Evolutionary conservation across 2,329 filamentous ascomycete genomes (phyloP).

Genomic region (Eurotiales sp.): DNA sequence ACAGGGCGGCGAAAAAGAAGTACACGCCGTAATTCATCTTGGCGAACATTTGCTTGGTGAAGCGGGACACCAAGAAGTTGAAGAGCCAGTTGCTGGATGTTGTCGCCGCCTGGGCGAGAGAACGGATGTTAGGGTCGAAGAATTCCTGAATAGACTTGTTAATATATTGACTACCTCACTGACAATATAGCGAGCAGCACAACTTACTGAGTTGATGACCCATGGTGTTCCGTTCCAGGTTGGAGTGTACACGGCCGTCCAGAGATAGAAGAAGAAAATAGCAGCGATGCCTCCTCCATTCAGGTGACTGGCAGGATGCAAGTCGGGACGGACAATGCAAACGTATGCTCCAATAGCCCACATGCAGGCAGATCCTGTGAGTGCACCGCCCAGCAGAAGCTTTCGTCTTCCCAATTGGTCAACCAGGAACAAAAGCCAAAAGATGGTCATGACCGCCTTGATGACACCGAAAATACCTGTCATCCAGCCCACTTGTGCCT

Average conservation of each 20-base stretch:
- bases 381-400: constrained; percentile 62
- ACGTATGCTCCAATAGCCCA: constrained; percentile 39
- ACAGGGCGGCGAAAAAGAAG: constrained; percentile 65
- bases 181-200: neutral
- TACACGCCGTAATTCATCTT: constrained; percentile 59
- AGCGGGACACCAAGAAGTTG: constrained; percentile 34
- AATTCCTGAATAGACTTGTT: too few relatives aligned
- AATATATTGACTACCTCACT: too few relatives aligned
- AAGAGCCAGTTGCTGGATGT: constrained; percentile 34
- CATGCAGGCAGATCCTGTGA: constrained; percentile 51
- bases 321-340: constrained; percentile 30
- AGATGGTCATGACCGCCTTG: constrained; percentile 64
- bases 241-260: constrained; percentile 69
- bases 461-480: constrained; percentile 76
- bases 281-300: constrained; percentile 38
- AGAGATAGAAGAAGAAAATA: constrained; percentile 67
- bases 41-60: constrained; percentile 40
- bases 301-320: constrained; percentile 22
- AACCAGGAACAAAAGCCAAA: constrained; percentile 68
- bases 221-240: constrained; percentile 72
- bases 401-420: constrained; percentile 61
- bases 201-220: constrained; percentile 60
- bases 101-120: constrained; percentile 68
- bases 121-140: constrained; percentile 66
- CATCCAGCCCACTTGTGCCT: constrained; percentile 59